phyloP scores from a whole-genome alignment of 371 early-diverging fungal species.

The Fennellomyces sp. region DNA sequence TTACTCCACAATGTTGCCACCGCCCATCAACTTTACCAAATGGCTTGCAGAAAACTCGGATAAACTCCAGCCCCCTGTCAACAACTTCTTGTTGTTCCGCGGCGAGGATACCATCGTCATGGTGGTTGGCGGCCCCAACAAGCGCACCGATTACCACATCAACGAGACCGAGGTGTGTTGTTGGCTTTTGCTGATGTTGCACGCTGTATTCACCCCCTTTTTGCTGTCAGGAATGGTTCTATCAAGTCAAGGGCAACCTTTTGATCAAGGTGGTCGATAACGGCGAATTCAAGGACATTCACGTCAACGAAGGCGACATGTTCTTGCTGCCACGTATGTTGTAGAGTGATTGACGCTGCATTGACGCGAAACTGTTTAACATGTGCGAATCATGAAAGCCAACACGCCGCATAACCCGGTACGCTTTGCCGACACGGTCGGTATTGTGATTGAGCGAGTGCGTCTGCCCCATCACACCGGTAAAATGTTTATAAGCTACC shows the following conservation, averaged over 20 bases:
- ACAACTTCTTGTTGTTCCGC: conserved; percentile 86
- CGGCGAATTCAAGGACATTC: conserved; percentile 79
- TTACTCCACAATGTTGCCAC: conserved; percentile 45
- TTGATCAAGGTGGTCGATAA: conserved; percentile 84
- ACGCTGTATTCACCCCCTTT: neutral
- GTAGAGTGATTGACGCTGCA: too few species aligned
- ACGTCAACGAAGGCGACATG: conserved; percentile 93
- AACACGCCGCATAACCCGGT: conserved; percentile 94
- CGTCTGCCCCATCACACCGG: conserved; percentile 78
- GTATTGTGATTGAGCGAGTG: conserved; percentile 92
- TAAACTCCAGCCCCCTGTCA: conserved; percentile 92
- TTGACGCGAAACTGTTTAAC: too few species aligned
- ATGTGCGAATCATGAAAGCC: conserved; percentile 61
- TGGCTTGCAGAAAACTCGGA: conserved; percentile 87
- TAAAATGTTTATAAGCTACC: conserved; percentile 41
- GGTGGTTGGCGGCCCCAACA: conserved; percentile 87
- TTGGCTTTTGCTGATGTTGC: neutral
- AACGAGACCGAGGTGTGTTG: conserved; percentile 97
- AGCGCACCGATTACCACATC: conserved; percentile 92
- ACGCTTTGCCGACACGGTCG: conserved; percentile 88
- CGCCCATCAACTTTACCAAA: conserved; percentile 85
- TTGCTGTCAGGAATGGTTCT: conserved; percentile 89
- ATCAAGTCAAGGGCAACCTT: conserved; percentile 92
- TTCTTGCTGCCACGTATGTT: conserved; percentile 86
- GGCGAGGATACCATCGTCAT: conserved; percentile 87